A percentile compares a stretch with the other conserved stretches of the same genome.
phyloP scores from a whole-genome alignment of 2,329 filamentous ascomycete species.

The Alternaria novae-zelandiae region DNA sequence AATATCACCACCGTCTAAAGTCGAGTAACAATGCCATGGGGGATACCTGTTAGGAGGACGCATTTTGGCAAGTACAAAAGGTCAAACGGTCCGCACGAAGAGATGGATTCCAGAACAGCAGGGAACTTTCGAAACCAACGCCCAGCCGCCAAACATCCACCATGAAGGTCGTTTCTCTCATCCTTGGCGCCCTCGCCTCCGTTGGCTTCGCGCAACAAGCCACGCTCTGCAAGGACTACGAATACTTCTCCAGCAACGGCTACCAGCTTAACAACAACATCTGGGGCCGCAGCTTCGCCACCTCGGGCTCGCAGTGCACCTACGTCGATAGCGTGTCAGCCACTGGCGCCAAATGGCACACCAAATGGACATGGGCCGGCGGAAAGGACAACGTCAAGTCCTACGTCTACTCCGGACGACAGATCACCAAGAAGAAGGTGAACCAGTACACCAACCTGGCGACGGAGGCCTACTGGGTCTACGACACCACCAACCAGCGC shows the following conservation, averaged over 20 bases:
- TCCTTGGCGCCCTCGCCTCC: constrained; percentile 9
- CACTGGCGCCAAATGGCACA: constrained; percentile 23
- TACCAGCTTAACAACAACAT: constrained; percentile 36
- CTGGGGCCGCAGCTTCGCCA: constrained; percentile 27
- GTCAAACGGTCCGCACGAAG: neutral
- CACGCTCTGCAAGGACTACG: constrained; percentile 26
- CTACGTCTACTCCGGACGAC: constrained; percentile 29
- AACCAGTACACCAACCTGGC: constrained; percentile 26
- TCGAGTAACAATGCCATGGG: neutral
- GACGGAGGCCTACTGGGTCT: constrained; percentile 28
- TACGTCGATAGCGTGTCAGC: constrained; percentile 22
- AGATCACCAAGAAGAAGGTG: constrained; percentile 23
- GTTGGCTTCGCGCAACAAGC: constrained; percentile 7
- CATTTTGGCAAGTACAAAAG: constrained; percentile 4
- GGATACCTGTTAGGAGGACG: neutral
- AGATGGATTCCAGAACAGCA: neutral
- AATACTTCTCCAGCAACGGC: constrained; percentile 26
- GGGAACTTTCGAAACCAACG: neutral
- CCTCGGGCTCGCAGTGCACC: constrained; percentile 25
- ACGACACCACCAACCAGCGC: constrained; percentile 22
- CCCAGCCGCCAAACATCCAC: neutral
- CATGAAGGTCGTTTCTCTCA: constrained; percentile 12
- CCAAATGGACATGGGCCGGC: constrained; percentile 26
- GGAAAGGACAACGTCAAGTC: constrained; percentile 33
- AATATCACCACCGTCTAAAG: constrained; percentile 9